Evolutionary conservation across 2,329 filamentous ascomycete genomes (phyloP).

Genomic region (Chaetomiaceae sp.): DNA sequence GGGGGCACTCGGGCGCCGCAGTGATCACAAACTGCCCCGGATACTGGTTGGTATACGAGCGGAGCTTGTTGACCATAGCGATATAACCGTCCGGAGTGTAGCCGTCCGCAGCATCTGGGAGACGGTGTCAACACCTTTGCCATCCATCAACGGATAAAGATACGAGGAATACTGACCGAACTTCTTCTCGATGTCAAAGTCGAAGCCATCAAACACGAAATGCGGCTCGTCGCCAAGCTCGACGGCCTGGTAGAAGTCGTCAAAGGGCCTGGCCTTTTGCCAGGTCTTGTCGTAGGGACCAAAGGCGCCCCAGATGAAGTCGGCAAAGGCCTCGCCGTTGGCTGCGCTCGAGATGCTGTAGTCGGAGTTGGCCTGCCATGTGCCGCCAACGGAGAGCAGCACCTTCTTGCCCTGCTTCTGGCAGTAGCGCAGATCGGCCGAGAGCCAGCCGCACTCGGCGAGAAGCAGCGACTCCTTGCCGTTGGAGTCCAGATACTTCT

Average conservation of each 20-base stretch:
- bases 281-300: constrained; percentile 29
- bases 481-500: constrained; percentile 27
- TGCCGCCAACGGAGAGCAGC: constrained; percentile 58
- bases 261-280: constrained; percentile 38
- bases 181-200: constrained; percentile 42
- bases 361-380: constrained; percentile 25
- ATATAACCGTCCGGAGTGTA: constrained; percentile 25
- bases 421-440: constrained; percentile 39
- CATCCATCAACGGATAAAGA: background rate
- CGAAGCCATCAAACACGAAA: constrained; percentile 45
- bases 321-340: constrained; percentile 31
- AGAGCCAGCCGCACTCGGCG: constrained; percentile 29
- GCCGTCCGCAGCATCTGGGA: too few relatives aligned
- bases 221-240: constrained; percentile 18
- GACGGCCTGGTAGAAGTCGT: constrained; percentile 22
- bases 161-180: constrained; percentile 16
- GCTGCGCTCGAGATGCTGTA: constrained; percentile 30
- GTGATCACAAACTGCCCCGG: constrained; percentile 38
- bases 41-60: constrained; percentile 12
- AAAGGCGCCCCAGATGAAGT: constrained; percentile 35
- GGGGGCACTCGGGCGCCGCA: constrained; percentile 41
- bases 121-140: constrained; percentile 10
- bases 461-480: constrained; percentile 29
- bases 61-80: constrained; percentile 26
- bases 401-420: constrained; percentile 56